Base-by-base conservation (phyloP, 129 eudicot genomes). In the Tagetes erecta region DNA sequence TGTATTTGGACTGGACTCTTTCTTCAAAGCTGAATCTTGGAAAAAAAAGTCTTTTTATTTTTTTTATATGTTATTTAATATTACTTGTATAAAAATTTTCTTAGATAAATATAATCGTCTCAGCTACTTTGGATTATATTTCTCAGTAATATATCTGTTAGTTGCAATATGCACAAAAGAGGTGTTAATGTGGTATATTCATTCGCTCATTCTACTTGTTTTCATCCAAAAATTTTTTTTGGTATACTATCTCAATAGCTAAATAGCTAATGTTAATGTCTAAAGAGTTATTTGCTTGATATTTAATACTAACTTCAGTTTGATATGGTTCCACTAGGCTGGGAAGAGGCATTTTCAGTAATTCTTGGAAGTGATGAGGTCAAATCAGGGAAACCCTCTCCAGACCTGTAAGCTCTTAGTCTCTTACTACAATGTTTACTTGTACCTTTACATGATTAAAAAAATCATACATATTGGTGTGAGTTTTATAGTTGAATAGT, bases 351-450 rank as follows among this genome's bases (percentile, higher is more conserved):
- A 72, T 92, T 92, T 73, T 73, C 89, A 7, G 86, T 77, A 49
- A 81, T 87, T 84, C 87, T 92, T 77, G 96, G 96, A 74, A 86
- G 97, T 80, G 97, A 92, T 57, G 84, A 89, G 73, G 97, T 92
- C 81, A 78, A 84, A 84, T 82, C 91, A 71, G 97, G 97, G 80
- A 92, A 92, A 75, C 97, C 97, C 33, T 79, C 96, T 44, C 97
- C 97, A 69, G 94, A 92, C 64, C 74, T 92, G 96, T 92, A 85
- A 85, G 91, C 72, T 41, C 35, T n/a, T 52, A 11, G n/a, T n/a
- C n/a, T n/a, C n/a, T n/a, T n/a, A n/a, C n/a, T n/a, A 42, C 42
- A 47, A 76, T 53, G 47, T 53, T 67, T 66, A 7, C 55, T 65
- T 51, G 27, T 39, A 40, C 41, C 11, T 27, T 53, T 53, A 53